Percentiles rank a stretch among this genome's conserved stretches.
phyloP scores from a whole-genome alignment of 495 filamentous ascomycete species.

The Parathielavia appendiculata region DNA sequence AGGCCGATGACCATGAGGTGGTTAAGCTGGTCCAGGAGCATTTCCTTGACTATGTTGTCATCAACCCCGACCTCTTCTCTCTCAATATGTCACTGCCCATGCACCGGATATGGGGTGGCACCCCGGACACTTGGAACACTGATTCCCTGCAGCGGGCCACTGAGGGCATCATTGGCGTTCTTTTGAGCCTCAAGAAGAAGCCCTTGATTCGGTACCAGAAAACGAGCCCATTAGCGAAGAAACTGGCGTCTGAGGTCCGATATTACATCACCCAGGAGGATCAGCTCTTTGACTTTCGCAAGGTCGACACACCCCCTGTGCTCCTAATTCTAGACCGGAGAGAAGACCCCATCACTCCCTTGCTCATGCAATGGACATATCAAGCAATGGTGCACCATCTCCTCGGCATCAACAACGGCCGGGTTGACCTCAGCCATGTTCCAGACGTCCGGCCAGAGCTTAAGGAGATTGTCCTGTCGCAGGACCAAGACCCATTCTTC shows the following conservation, averaged over 20 bases:
- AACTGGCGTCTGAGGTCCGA: slow-evolving; percentile 83
- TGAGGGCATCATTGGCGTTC: slow-evolving; percentile 75
- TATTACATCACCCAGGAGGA: slow-evolving; percentile 95
- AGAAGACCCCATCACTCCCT: slow-evolving; percentile 92
- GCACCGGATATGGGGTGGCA: slow-evolving; percentile 71
- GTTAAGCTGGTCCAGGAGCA: slow-evolving; percentile 89
- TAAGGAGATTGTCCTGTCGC: slow-evolving; percentile 91
- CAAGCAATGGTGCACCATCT: slow-evolving; percentile 98
- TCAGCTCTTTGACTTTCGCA: slow-evolving; percentile 93
- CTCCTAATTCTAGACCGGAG: slow-evolving; percentile 84
- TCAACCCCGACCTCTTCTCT: slow-evolving; percentile 91
- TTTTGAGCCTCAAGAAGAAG: slow-evolving; percentile 91
- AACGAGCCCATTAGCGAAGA: slow-evolving; percentile 84
- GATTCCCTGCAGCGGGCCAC: slow-evolving; percentile 78
- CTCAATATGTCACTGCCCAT: slow-evolving; percentile 69
- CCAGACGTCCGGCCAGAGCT: slow-evolving; percentile 87
- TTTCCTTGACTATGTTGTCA: slow-evolving; percentile 89
- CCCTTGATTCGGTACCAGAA: slow-evolving; percentile 91
- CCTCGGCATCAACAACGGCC: slow-evolving; percentile 86
- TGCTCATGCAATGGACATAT: slow-evolving; percentile 97
- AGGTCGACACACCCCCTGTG: slow-evolving; percentile 90
- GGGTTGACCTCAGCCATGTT: slow-evolving; percentile 79
- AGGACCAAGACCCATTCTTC: slow-evolving; percentile 98
- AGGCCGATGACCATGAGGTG: slow-evolving; percentile 97
- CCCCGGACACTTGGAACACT: slow-evolving; percentile 82